phyloP scores from a whole-genome alignment of 2,329 filamentous ascomycete genomes.

The Aspergillus sp. region DNA sequence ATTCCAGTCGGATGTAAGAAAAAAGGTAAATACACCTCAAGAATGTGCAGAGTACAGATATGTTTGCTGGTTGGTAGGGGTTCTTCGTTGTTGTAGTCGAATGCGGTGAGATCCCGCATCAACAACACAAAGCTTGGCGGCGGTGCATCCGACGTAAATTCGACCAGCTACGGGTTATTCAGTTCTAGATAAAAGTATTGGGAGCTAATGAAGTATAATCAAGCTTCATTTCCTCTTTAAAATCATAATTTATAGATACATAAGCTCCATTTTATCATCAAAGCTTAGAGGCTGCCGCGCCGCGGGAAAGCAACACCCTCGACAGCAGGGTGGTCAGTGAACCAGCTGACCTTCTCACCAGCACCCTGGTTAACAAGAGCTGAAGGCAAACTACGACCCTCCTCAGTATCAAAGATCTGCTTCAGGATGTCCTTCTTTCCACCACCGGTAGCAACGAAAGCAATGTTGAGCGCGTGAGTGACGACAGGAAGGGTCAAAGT shows the following conservation, averaged over 20 bases:
- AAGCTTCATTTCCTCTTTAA: neutral
- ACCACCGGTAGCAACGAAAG: slow-evolving; percentile 82
- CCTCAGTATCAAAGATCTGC: slow-evolving; percentile 77
- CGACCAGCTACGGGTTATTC: no score
- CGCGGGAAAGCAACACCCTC: slow-evolving; percentile 78
- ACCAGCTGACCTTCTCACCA: slow-evolving; percentile 89
- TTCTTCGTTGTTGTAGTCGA: neutral
- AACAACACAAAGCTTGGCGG: slow-evolving; percentile 5
- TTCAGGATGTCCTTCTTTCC: slow-evolving; percentile 90
- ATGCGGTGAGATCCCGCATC: slow-evolving; percentile 3
- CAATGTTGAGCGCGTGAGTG: slow-evolving; percentile 75
- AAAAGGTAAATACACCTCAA: neutral
- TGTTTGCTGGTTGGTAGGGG: neutral
- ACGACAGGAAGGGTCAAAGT: slow-evolving; percentile 89
- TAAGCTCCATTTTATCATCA: neutral
- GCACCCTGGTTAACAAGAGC: slow-evolving; percentile 77
- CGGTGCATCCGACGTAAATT: neutral
- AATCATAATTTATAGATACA: neutral
- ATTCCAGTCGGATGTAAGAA: neutral
- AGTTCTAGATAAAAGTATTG: no score
- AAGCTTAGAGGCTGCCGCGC: slow-evolving; percentile 52
- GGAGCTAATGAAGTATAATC: no score
- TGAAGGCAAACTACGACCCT: slow-evolving; percentile 69
- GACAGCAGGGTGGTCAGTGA: slow-evolving; percentile 78
- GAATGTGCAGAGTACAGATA: neutral